phyloP scores from a whole-genome alignment of 1,284 basidiomycete genomes.

The Naganishia sp. region DNA sequence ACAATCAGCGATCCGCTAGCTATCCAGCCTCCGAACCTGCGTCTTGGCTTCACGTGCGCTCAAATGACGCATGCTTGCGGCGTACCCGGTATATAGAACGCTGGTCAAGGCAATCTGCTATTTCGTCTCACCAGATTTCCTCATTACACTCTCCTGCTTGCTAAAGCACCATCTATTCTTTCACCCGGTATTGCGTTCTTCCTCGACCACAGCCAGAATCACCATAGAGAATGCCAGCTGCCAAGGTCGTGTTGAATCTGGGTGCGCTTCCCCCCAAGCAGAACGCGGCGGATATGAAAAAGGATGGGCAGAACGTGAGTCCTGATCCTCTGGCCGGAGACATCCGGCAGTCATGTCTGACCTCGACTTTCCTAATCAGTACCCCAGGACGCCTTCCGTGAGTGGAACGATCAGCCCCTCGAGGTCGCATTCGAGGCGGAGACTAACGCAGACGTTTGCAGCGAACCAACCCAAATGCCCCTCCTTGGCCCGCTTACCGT shows the following conservation, averaged over 20 bases:
- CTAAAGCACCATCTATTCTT: no score
- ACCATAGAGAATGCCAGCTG: constrained; percentile 27
- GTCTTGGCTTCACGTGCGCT: constrained; percentile 4
- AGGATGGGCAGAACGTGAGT: constrained; percentile 43
- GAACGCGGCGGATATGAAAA: constrained; percentile 48
- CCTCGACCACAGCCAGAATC: neutral
- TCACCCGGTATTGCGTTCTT: no score
- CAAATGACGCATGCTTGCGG: neutral
- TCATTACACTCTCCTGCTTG: no score
- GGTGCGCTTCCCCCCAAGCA: constrained; percentile 53
- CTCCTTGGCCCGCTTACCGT: constrained; percentile 92
- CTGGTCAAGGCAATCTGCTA: neutral
- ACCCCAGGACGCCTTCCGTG: constrained; percentile 58
- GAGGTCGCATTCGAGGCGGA: constrained; percentile 10
- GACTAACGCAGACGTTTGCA: constrained; percentile 35
- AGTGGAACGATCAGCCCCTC: constrained; percentile 33
- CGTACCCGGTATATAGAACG: neutral
- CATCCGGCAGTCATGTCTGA: neutral
- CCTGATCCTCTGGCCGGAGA: neutral
- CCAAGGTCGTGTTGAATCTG: constrained; percentile 48
- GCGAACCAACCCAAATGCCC: constrained; percentile 75
- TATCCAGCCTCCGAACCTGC: no score
- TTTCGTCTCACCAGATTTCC: no score
- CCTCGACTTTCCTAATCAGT: constrained; percentile 38
- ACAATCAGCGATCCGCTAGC: neutral